phyloP scores from a whole-genome alignment of 441 rosid genomes.

The Metrosideros polymorpha region DNA sequence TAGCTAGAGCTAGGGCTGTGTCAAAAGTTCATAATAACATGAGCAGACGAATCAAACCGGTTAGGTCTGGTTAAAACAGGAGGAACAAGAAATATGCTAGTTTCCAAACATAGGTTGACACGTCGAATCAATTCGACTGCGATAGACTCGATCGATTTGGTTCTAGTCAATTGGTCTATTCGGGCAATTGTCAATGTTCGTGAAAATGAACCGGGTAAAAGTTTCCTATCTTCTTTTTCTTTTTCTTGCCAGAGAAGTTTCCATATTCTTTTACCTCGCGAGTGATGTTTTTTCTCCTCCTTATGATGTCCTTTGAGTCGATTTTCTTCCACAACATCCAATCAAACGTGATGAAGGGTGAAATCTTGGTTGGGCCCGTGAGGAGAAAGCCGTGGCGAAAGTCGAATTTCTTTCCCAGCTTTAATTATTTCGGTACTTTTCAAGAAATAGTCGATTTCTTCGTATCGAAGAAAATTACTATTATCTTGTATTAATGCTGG shows the following conservation, averaged over 20 bases:
- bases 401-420: not conserved
- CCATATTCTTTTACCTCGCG: not conserved
- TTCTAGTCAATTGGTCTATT: not conserved
- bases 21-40: not conserved
- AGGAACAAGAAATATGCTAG: not conserved
- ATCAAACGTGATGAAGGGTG: not conserved
- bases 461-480: not conserved
- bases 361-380: not conserved
- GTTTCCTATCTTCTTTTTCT: not conserved
- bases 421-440: not conserved
- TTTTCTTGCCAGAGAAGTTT: not conserved
- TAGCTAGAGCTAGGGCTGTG: not conserved
- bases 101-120: not conserved
- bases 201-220: not conserved
- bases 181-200: not conserved
- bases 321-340: not conserved
- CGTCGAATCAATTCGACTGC: not conserved
- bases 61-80: not conserved
- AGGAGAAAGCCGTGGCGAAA: not conserved
- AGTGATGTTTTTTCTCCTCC: not conserved
- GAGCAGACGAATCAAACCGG: not conserved
- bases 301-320: not conserved
- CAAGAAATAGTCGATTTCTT: not conserved
- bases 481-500: not conserved
- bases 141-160: not conserved